phyloP scores from a whole-genome alignment of 2,329 filamentous ascomycete genomes.

The Daldinia sp. region DNA sequence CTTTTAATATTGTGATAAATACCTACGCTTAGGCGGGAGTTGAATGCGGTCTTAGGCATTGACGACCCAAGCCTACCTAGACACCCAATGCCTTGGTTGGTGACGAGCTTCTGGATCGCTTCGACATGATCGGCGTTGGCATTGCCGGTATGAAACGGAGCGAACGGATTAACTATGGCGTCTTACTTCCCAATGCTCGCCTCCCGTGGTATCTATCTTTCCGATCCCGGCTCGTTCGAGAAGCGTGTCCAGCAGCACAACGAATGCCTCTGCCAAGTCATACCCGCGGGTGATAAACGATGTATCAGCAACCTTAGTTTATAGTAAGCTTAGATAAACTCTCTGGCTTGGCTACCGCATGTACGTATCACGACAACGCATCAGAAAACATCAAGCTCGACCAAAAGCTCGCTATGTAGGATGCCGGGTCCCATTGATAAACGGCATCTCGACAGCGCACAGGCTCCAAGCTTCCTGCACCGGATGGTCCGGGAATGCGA shows the following conservation, averaged over 20 bases:
- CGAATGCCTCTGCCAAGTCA: not conserved
- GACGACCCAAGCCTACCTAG: conserved; percentile 20
- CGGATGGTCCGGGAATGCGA: not conserved
- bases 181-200: conserved; percentile 5
- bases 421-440: not conserved
- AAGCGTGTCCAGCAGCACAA: no score
- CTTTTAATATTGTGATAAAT: conserved; percentile 26
- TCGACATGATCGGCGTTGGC: conserved; percentile 17
- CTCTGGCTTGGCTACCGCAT: not conserved
- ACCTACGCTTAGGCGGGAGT: conserved; percentile 23
- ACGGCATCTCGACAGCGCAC: not conserved
- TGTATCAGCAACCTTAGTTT: not conserved
- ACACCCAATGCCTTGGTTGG: conserved; percentile 20
- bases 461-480: not conserved
- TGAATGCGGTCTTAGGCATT: conserved; percentile 23
- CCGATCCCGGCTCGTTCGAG: no score
- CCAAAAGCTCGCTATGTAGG: not conserved
- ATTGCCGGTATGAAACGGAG: conserved; percentile 5
- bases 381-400: not conserved
- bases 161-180: conserved; percentile 11
- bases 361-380: not conserved
- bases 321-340: not conserved
- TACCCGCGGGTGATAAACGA: not conserved
- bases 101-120: conserved; percentile 6
- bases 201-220: no score